Conservation (phyloP, 1,284 basidiomycete species). For the Ustilago bromivora region DNA sequence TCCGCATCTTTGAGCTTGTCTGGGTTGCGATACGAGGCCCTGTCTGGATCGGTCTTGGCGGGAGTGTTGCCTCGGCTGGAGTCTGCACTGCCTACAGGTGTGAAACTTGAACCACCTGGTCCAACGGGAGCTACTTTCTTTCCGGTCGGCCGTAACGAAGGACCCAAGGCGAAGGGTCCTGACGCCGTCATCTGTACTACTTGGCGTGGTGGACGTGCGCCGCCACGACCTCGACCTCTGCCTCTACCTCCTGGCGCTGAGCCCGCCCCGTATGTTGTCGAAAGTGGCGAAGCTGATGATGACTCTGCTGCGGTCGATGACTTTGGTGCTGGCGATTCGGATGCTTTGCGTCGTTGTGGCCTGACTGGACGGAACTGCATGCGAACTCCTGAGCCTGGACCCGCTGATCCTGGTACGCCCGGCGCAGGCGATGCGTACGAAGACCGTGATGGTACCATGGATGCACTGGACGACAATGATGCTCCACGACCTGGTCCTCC, state of each 20-base stretch:
- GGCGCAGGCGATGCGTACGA: slow-evolving; percentile 45
- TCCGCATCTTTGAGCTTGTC: slow-evolving; percentile 55
- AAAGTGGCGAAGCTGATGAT: slow-evolving; percentile 22
- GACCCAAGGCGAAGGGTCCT: slow-evolving; percentile 86
- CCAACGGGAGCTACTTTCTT: slow-evolving; percentile 38
- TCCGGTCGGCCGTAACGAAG: slow-evolving; percentile 74
- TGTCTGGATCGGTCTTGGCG: slow-evolving; percentile 39
- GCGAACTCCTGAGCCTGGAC: slow-evolving; percentile 29
- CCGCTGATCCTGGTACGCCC: slow-evolving; percentile 17
- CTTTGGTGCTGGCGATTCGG: slow-evolving; percentile 41
- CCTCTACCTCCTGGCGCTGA: slow-evolving; percentile 31
- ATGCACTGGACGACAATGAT: slow-evolving; percentile 23
- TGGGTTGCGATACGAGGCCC: slow-evolving; percentile 49
- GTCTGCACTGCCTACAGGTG: slow-evolving; percentile 18
- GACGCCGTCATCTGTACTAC: slow-evolving; percentile 84
- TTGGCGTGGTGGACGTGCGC: slow-evolving; percentile 44
- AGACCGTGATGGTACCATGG: slow-evolving; percentile 45
- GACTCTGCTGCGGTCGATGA: slow-evolving; percentile 17
- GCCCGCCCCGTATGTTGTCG: slow-evolving; percentile 22
- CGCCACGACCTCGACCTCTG: slow-evolving; percentile 50
- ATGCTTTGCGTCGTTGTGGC: slow-evolving; percentile 59
- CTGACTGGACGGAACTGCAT: slow-evolving; percentile 64
- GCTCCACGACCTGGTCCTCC: slow-evolving; percentile 24
- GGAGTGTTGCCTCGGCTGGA: slow-evolving; percentile 10
- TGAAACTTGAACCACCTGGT: slow-evolving; percentile 36